Evolutionary conservation across 768 basidiomycete species (phyloP).

Genomic region (Suillus variegatus): DNA sequence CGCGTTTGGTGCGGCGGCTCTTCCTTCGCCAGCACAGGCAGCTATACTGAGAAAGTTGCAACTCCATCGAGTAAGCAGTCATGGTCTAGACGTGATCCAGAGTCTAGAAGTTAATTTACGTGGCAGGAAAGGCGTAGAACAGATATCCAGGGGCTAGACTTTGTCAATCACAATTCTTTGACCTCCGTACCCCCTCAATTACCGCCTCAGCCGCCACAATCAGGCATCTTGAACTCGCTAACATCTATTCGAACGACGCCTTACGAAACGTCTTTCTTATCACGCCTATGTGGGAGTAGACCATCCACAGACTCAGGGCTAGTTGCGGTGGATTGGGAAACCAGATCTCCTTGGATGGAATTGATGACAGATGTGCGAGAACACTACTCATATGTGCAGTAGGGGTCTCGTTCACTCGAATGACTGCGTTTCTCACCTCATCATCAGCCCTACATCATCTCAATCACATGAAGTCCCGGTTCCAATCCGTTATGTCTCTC

Average conservation of each 20-base stretch:
- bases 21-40: constrained; percentile 30
- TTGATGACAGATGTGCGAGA: constrained; percentile 72
- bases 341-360: constrained; percentile 68
- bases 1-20: constrained; percentile 15
- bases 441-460: constrained; percentile 55
- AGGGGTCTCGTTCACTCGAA: constrained; percentile 23
- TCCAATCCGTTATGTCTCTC: constrained; percentile 64
- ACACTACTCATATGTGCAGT: constrained; percentile 67
- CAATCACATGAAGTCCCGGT: constrained; percentile 40
- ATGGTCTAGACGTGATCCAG: background rate
- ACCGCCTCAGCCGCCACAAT: constrained; percentile 27
- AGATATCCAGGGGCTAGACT: constrained; percentile 10
- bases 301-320: constrained; percentile 31
- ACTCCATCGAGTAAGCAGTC: constrained; percentile 35
- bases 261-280: constrained; percentile 65
- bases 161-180: constrained; percentile 10
- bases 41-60: constrained; percentile 48
- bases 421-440: constrained; percentile 4
- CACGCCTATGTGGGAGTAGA: constrained; percentile 53
- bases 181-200: constrained; percentile 32
- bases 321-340: constrained; percentile 74
- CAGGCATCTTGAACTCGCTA: constrained; percentile 50
- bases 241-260: constrained; percentile 60
- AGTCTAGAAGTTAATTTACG: background rate
- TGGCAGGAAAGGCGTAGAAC: constrained; percentile 24